Evolutionary conservation across 176 grass and related monocot genomes (phyloP), one percentile per base, ranked within the genome.

Genomic region (Triticum monococcum): DNA sequence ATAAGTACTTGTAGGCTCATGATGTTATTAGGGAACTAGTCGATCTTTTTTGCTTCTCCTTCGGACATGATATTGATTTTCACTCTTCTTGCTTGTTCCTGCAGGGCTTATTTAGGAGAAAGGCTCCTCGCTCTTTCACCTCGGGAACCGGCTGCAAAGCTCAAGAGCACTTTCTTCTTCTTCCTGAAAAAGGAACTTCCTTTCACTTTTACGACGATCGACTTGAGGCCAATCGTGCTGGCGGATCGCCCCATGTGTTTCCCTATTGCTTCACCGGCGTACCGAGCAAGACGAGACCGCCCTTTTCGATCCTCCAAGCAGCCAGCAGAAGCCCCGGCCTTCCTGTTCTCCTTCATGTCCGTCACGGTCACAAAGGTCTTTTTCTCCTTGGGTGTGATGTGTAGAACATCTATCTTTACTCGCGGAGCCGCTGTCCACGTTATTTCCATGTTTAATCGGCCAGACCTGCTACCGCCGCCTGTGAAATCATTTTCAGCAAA

Each of bases 151-250:
- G 26, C 41, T 1, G 72, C 72, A 4, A 75, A 28, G 41, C 72
- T 43, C 41, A 75, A 17, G 72, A 75, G 41, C 0, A 75, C 26
- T 25, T 75, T 75, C 72, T 75, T 75, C 72, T 75, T 75, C 72
- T 74, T 75, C 72, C 41, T 48, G 41, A 48, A 75, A 2, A 75
- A 75, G 40, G 72, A 75, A 43, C 26, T 9, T 4, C 72, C 72
- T 75, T 75, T 75, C 72, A 75, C 41, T 43, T 43, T 75, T 23
- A 75, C 72, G 1, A 28, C 13, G 3, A 75, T 7, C 3, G 72
- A 75, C 24, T 75, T 75, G 41, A 75, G 4, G n/a, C 41, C 72
- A 41, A 75, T 75, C 13, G 17, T 75, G 41, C 72, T 48, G 6
- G 41, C 72, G 0, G 24, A 14, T 25, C 41, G 72, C 41, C 72